Evolutionary conservation across 257 asterid genomes (phyloP).

Genomic region (Solanum commersonii): DNA sequence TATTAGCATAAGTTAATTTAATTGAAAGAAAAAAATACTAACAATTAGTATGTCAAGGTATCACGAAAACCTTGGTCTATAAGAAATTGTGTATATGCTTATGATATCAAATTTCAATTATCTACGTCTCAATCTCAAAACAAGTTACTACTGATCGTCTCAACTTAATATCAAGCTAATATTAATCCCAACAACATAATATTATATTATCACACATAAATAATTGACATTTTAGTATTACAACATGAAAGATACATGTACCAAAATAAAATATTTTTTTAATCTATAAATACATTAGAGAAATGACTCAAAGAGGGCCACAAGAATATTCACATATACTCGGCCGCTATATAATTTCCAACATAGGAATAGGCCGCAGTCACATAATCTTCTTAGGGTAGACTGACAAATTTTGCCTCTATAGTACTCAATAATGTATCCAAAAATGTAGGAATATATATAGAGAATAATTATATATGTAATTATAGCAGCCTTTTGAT

Average conservation of each 20-base stretch:
- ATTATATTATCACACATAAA: background rate
- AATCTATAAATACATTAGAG: background rate
- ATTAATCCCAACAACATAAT: background rate
- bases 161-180: background rate
- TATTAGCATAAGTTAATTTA: background rate
- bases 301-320: background rate
- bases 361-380: background rate
- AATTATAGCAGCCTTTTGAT: background rate
- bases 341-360: background rate
- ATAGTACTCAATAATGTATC: background rate
- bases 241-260: background rate
- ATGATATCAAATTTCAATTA: background rate
- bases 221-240: background rate
- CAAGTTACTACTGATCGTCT: background rate
- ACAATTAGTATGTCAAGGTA: background rate
- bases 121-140: background rate
- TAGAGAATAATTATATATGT: background rate
- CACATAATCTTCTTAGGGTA: background rate
- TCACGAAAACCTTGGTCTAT: background rate
- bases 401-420: background rate
- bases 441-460: background rate
- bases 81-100: background rate
- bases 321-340: background rate
- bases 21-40: background rate
- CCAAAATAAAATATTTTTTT: background rate